Percentiles rank a stretch among this genome's conserved stretches.
phyloP scores from a whole-genome alignment of 2,329 filamentous ascomycete genomes.

The Aspergillus sp. region DNA sequence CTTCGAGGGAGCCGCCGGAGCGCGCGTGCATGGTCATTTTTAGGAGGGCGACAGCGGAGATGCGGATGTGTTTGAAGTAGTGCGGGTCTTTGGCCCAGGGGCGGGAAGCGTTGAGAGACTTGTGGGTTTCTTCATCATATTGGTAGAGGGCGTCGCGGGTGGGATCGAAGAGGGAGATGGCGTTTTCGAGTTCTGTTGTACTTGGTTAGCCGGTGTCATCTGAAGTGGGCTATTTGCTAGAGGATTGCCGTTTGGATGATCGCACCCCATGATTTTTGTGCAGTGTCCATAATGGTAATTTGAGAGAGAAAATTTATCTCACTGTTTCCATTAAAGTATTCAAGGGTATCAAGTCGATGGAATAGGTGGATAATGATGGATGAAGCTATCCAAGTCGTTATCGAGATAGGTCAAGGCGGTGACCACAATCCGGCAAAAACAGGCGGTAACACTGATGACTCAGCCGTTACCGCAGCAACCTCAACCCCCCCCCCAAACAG shows the following conservation, averaged over 20 bases:
- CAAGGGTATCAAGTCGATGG: neutral
- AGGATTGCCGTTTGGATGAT: constrained; percentile 1
- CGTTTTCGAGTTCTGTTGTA: constrained; percentile 74
- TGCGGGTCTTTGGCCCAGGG: constrained; percentile 75
- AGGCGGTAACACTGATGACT: constrained; percentile 24
- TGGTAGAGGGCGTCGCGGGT: constrained; percentile 85
- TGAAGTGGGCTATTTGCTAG: constrained; percentile 3
- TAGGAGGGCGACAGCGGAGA: constrained; percentile 85
- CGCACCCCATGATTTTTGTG: constrained; percentile 56
- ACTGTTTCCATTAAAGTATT: neutral
- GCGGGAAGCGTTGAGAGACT: constrained; percentile 54
- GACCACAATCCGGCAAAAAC: constrained; percentile 20
- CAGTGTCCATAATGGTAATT: constrained; percentile 44
- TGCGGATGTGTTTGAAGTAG: constrained; percentile 89
- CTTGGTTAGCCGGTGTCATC: neutral
- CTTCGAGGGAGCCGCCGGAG: constrained; percentile 83
- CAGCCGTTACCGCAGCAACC: constrained; percentile 33
- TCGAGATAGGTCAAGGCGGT: constrained; percentile 19
- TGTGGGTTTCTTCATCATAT: constrained; percentile 65
- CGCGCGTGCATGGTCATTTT: constrained; percentile 99
- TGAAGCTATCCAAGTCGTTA: constrained; percentile 7
- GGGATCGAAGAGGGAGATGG: constrained; percentile 73
- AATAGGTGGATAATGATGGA: constrained; percentile 3
- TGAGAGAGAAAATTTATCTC: neutral
- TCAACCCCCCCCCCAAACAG: constrained; percentile 18